phyloP scores from a whole-genome alignment of 2,329 filamentous ascomycete species.

The Nemania sp. region DNA sequence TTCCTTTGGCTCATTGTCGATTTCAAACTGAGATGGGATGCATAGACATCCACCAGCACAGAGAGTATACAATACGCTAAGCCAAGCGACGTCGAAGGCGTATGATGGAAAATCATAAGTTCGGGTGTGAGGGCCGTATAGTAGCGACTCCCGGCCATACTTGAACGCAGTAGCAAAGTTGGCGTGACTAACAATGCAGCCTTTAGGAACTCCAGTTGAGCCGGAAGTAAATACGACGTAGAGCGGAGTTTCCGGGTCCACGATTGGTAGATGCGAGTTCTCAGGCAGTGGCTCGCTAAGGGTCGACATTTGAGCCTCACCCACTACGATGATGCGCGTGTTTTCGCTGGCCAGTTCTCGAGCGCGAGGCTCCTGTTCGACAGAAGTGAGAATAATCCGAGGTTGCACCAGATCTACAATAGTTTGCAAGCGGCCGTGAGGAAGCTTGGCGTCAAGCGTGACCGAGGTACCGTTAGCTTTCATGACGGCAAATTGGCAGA shows the following conservation, averaged over 20 bases:
- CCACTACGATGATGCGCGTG: neutral
- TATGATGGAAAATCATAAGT: constrained; percentile 14
- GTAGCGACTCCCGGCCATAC: neutral
- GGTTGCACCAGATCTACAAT: no score
- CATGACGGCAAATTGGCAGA: constrained; percentile 6
- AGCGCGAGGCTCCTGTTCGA: constrained; percentile 1
- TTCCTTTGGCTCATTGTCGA: neutral
- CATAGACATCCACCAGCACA: constrained; percentile 8
- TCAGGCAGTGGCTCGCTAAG: neutral
- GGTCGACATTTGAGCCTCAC: neutral
- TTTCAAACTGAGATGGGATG: constrained; percentile 2
- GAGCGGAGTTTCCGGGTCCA: neutral
- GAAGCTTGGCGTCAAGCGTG: constrained; percentile 3
- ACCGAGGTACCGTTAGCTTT: constrained; percentile 4
- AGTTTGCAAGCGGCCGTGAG: neutral
- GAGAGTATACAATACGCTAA: constrained; percentile 1
- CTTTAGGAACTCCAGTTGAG: constrained; percentile 7
- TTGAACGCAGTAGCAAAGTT: constrained; percentile 2
- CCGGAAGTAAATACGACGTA: constrained; percentile 14
- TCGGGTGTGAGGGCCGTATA: neutral
- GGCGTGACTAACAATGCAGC: neutral
- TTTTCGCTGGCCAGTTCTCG: neutral
- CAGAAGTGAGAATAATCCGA: constrained; percentile 6
- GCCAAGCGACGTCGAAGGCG: constrained; percentile 5
- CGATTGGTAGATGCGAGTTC: neutral